These are phyloP conservation scores for Narthecium ossifragum DNA, from an alignment of 106 monocot genomes.

Conservation along the genomic window DNA sequence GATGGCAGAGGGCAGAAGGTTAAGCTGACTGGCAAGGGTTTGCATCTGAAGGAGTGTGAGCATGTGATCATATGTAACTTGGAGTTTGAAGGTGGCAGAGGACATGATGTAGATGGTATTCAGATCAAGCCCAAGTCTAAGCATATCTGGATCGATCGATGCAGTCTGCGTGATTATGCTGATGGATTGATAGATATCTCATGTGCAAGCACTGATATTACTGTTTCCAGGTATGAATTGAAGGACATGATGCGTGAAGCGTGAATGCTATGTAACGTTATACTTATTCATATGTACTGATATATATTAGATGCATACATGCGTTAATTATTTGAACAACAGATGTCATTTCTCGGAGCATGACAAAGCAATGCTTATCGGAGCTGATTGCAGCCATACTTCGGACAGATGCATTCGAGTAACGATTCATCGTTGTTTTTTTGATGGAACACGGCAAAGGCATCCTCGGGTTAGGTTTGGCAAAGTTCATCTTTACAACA, in stretches of 20 bases:
- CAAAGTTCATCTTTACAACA: conserved; percentile 91
- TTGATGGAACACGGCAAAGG: conserved; percentile 71
- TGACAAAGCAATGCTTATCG: conserved; percentile 78
- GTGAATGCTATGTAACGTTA: not conserved
- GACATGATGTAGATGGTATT: conserved; percentile 82
- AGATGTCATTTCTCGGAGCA: conserved; percentile 76
- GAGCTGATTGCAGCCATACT: conserved; percentile 40
- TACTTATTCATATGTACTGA: not conserved
- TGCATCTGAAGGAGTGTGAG: conserved; percentile 67
- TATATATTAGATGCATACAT: not conserved
- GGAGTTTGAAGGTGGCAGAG: conserved; percentile 76
- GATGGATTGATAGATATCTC: conserved; percentile 92
- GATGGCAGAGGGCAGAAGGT: conserved; percentile 83
- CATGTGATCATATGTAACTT: conserved; percentile 83
- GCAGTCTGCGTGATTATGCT: conserved; percentile 49
- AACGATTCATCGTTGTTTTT: conserved; percentile 93
- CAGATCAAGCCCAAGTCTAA: conserved; percentile 81
- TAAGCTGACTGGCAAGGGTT: conserved; percentile 65
- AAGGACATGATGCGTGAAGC: too few species aligned
- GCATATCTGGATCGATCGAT: conserved; percentile 88
- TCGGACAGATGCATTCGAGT: conserved; percentile 70
- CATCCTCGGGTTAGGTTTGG: conserved; percentile 87
- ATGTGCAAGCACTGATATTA: conserved; percentile 76
- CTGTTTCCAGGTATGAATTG: conserved; percentile 87
- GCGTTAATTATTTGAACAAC: conserved; percentile 15